These are phyloP conservation scores for Strigomonas oncopelti DNA, from an alignment of 208 protist species.

Conservation along the genomic window DNA sequence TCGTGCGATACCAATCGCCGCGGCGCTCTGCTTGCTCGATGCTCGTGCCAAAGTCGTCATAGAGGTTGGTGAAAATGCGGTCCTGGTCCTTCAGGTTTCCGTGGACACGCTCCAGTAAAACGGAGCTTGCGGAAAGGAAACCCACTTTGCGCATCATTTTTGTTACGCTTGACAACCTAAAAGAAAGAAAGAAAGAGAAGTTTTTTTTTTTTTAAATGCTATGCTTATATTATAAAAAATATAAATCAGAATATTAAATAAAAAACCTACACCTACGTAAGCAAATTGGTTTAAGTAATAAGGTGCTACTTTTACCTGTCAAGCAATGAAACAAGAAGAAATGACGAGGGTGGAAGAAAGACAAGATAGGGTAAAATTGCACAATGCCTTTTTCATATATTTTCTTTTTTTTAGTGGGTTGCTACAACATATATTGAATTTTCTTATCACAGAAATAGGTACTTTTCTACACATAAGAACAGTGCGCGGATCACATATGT, in stretches of 20 bases:
- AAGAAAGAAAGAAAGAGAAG: too few relatives aligned
- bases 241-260: too few relatives aligned
- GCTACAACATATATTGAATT: too few relatives aligned
- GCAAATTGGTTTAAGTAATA: too few relatives aligned
- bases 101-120: slow-evolving; percentile 47
- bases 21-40: slow-evolving; percentile 92
- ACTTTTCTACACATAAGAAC: too few relatives aligned
- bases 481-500: too few relatives aligned
- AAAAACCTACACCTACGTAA: too few relatives aligned
- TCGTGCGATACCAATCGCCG: slow-evolving; percentile 98
- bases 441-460: too few relatives aligned
- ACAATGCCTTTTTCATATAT: not conserved
- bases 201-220: slow-evolving; percentile 5
- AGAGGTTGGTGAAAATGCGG: slow-evolving; percentile 99
- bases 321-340: not conserved
- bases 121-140: slow-evolving; percentile 30
- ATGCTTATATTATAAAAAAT: slow-evolving; percentile 21
- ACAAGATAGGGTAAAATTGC: not conserved
- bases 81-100: slow-evolving; percentile 96
- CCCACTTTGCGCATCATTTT: slow-evolving; percentile 32
- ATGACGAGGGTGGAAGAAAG: not conserved
- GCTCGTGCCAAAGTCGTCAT: slow-evolving; percentile 92
- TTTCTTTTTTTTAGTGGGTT: too few relatives aligned
- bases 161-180: not conserved
- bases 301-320: slow-evolving; percentile 11